Evolutionary conservation across 208 protist species (phyloP), one percentile per base, ranked within the genome.

Genomic region (Polymyxa betae): DNA sequence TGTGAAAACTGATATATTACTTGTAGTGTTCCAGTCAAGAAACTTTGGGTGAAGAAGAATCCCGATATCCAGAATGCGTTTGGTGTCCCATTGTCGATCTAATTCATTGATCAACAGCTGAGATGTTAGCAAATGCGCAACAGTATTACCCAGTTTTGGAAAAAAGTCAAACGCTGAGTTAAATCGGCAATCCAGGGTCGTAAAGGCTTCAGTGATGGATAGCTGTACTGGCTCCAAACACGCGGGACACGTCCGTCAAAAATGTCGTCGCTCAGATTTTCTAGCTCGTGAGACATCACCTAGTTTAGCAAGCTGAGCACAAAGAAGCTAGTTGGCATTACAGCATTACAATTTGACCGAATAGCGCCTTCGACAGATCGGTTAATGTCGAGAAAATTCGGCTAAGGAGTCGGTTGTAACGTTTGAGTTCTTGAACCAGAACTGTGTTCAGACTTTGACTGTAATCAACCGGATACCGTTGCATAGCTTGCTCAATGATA

Each of bases 361-460:
- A n/a, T 88, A 46, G 52, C 54, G 91, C 5, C 52, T 64, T 24
- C 43, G 32, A 0, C 10, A 89, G 88, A 45, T 45, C 1, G 90
- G 92, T 10, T 60, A 91, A 32, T 82, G 90, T 40, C 92, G 77
- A 16, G 68, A 44, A 0, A 0, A 32, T 0, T 87, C 96, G 93
- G 1, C 93, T 72, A 38, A 96, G 90, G 88, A 91, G 89, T 45
- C 91, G 89, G 90, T 94, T 99, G 95, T 96, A 99, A n/a, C 95
- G 96, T 90, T 97, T 97, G 38, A 97, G 96, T 94, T 99, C 98
- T 94, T 99, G 98, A 41, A 97, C 95, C 29, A 99, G 92, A 45
- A 99, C 98, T 20, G 98, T 99, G 94, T 99, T 99, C 97, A 99
- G 98, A 0, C 97, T 98, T 93, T 99, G 97, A 91, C 97, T 95